phyloP scores from a whole-genome alignment of 2,329 filamentous ascomycete species.

The Cladosporium sp. region DNA sequence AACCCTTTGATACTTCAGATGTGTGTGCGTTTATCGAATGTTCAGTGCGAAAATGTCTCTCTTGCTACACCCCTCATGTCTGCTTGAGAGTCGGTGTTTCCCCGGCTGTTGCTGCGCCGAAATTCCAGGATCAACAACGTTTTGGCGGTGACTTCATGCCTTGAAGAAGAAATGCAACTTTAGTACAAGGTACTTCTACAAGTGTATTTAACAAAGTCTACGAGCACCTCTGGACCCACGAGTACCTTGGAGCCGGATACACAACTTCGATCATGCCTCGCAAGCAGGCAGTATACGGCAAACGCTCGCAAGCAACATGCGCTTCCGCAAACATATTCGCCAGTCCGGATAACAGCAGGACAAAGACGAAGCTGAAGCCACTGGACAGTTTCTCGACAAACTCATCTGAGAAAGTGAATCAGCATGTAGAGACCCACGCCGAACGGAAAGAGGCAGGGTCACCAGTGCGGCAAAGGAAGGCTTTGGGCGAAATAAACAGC shows the following conservation, averaged over 20 bases:
- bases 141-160: background rate
- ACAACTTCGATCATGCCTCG: slow-evolving; percentile 25
- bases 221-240: no score
- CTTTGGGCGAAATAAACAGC: slow-evolving; percentile 20
- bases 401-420: no score
- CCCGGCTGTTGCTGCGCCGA: background rate
- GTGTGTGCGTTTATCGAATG: no score
- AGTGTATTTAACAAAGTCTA: no score
- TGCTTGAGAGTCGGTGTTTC: background rate
- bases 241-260: background rate
- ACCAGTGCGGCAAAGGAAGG: slow-evolving; percentile 15
- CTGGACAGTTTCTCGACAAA: slow-evolving; percentile 2
- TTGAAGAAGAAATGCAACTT: background rate
- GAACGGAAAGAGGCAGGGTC: slow-evolving; percentile 1
- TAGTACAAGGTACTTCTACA: background rate
- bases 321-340: slow-evolving; percentile 22
- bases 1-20: no score
- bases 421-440: background rate
- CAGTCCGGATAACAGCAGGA: slow-evolving; percentile 22
- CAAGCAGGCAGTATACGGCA: slow-evolving; percentile 35
- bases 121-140: background rate
- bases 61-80: no score
- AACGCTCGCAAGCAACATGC: slow-evolving; percentile 30
- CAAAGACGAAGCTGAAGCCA: slow-evolving; percentile 5
- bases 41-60: no score